Percentiles rank a stretch among this genome's conserved stretches.
Conservation (phyloP, 768 basidiomycete genomes). For the Xerocomus brunneocitrinus region DNA sequence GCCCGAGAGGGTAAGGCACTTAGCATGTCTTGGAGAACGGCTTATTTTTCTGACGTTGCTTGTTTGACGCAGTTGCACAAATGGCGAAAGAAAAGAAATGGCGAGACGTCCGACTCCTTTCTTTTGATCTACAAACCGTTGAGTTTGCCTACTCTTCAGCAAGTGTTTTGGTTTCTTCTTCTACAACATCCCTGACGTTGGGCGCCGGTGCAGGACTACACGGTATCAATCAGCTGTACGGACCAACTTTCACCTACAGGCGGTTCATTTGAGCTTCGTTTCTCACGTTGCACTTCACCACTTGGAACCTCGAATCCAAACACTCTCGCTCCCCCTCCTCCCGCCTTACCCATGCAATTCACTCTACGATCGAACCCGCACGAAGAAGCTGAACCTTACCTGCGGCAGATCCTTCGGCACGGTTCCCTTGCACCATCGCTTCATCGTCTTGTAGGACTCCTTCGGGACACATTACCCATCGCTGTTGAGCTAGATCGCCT, state of each 20-base stretch:
- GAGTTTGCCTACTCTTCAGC: constrained; percentile 77
- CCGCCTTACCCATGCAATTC: constrained; percentile 29
- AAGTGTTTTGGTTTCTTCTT: constrained; percentile 12
- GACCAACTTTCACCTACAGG: constrained; percentile 67
- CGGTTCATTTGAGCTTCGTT: constrained; percentile 69
- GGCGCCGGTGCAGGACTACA: constrained; percentile 51
- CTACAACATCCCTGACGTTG: neutral
- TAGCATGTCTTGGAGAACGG: neutral
- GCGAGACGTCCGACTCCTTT: constrained; percentile 75
- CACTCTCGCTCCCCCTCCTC: constrained; percentile 24
- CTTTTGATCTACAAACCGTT: constrained; percentile 91
- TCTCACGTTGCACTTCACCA: constrained; percentile 45
- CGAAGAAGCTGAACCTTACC: constrained; percentile 68
- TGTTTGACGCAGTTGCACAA: constrained; percentile 56
- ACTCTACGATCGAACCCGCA: constrained; percentile 59
- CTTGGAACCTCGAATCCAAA: constrained; percentile 7
- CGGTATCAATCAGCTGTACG: constrained; percentile 73
- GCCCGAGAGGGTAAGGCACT: constrained; percentile 71
- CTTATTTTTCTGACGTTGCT: neutral
- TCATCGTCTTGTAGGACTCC: constrained; percentile 59
- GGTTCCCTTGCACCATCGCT: constrained; percentile 62
- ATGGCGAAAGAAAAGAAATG: constrained; percentile 72
- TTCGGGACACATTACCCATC: constrained; percentile 76
- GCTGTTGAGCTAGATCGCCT: constrained; percentile 60
- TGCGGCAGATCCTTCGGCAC: constrained; percentile 68